A percentile compares a stretch with the other conserved stretches of the same genome.
These are phyloP conservation scores for Ophiocordyceps robertsii DNA, from an alignment of 2,329 filamentous ascomycete genomes.

Conservation along the genomic window DNA sequence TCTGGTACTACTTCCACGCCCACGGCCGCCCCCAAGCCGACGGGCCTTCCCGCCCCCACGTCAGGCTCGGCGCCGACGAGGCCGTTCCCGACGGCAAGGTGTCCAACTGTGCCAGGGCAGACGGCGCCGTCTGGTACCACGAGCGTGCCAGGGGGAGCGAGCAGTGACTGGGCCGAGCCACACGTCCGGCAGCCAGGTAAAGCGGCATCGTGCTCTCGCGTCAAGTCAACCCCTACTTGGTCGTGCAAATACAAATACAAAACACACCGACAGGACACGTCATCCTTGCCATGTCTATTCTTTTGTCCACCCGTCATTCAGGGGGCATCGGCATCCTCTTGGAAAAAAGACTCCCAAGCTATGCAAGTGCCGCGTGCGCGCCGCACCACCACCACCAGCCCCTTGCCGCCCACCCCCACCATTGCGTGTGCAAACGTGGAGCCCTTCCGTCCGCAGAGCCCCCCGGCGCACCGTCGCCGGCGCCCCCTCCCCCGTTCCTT, in stretches of 20 bases:
- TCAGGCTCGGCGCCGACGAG: slow-evolving; percentile 26
- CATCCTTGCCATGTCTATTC: too few species aligned
- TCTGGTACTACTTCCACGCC: slow-evolving; percentile 55
- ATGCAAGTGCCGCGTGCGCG: too few species aligned
- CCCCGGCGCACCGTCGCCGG: neutral
- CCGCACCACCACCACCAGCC: too few species aligned
- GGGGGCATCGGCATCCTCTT: too few species aligned
- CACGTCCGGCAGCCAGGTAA: neutral
- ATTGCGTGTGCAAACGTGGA: too few species aligned
- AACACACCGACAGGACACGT: too few species aligned
- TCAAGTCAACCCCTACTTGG: too few species aligned
- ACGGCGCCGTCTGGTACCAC: slow-evolving; percentile 40
- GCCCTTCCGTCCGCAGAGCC: neutral
- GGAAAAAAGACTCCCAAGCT: too few species aligned
- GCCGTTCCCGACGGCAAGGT: slow-evolving; percentile 30
- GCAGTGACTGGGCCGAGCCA: neutral
- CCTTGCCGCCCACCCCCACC: too few species aligned
- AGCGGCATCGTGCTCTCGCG: neutral
- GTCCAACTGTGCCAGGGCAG: slow-evolving; percentile 40
- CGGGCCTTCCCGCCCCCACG: slow-evolving; percentile 17
- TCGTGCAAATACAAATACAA: too few species aligned
- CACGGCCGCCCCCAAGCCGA: slow-evolving; percentile 40
- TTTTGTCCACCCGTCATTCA: too few species aligned
- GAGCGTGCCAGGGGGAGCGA: slow-evolving; percentile 27
- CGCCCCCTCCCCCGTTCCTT: neutral